These are phyloP conservation scores for Aspergillus pseudoterreus DNA, from an alignment of 2,329 filamentous ascomycete species.

Conservation along the genomic window DNA sequence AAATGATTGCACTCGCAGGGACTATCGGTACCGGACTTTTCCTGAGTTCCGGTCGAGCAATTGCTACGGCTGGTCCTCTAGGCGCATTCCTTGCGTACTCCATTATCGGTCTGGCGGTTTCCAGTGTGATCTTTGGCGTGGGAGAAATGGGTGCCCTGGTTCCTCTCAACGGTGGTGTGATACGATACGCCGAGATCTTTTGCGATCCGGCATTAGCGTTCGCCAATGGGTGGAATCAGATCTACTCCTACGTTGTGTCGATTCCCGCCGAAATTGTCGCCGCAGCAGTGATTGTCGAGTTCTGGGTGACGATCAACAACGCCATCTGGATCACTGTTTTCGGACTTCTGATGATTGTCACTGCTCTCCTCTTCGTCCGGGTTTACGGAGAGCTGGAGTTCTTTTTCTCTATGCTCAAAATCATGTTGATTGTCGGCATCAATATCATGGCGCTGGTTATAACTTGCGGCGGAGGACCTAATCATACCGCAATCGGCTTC, in stretches of 20 bases:
- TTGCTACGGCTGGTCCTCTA: conserved; percentile 19
- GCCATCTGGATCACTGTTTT: conserved; percentile 44
- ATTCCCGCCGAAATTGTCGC: conserved; percentile 61
- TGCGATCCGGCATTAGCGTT: conserved; percentile 50
- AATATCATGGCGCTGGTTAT: conserved; percentile 49
- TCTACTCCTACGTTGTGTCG: conserved; percentile 51
- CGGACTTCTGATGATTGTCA: conserved; percentile 40
- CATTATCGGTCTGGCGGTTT: not conserved
- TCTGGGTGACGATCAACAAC: conserved; percentile 47
- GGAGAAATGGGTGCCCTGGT: conserved; percentile 51
- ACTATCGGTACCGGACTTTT: conserved; percentile 28
- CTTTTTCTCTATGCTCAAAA: conserved; percentile 48
- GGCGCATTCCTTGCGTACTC: conserved; percentile 50
- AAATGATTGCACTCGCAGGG: conserved; percentile 45
- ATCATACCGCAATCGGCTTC: conserved; percentile 45
- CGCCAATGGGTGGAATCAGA: conserved; percentile 49
- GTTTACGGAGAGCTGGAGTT: conserved; percentile 52
- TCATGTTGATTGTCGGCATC: conserved; percentile 50
- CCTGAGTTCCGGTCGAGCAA: not conserved
- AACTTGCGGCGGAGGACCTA: conserved; percentile 47
- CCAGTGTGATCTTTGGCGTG: conserved; percentile 33
- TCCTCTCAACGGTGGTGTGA: conserved; percentile 50
- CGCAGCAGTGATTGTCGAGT: conserved; percentile 59
- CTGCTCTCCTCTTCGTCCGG: conserved; percentile 51
- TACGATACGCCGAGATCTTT: conserved; percentile 49